Evolutionary conservation across 2,329 filamentous ascomycete genomes (phyloP).

Genomic region (Claviceps monticola): DNA sequence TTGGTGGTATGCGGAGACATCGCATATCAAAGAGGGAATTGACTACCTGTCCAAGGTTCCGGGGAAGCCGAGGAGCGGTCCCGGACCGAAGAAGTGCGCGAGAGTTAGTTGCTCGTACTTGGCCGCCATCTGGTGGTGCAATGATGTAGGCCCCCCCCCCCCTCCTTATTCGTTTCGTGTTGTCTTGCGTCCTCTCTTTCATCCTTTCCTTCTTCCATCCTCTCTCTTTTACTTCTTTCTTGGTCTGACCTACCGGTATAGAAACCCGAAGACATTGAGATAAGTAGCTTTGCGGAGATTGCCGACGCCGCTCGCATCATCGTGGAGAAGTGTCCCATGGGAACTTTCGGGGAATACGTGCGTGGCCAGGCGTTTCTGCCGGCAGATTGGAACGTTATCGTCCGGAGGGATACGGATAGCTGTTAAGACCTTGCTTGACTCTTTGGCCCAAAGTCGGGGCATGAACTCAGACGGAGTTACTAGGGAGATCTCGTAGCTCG

Average conservation of each 20-base stretch:
- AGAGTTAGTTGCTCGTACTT: not conserved
- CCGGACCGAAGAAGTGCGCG: not conserved
- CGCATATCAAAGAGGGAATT: not conserved
- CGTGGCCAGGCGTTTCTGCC: not conserved
- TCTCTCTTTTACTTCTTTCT: too few relatives aligned
- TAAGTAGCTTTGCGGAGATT: not conserved
- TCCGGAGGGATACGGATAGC: too few relatives aligned
- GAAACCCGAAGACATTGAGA: not conserved
- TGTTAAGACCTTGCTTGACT: too few relatives aligned
- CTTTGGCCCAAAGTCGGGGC: too few relatives aligned
- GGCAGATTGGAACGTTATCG: not conserved
- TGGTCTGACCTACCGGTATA: not conserved
- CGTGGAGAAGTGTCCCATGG: not conserved
- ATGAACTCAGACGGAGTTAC: too few relatives aligned
- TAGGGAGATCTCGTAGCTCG: too few relatives aligned
- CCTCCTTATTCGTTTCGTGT: not conserved
- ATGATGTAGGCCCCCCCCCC: not conserved
- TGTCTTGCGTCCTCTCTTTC: not conserved
- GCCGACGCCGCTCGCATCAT: not conserved
- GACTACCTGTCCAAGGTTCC: not conserved
- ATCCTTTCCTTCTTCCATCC: too few relatives aligned
- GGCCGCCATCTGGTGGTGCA: conserved; percentile 2
- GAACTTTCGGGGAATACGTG: too few relatives aligned
- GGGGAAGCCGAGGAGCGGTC: not conserved
- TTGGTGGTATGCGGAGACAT: not conserved